A percentile compares a stretch with the other conserved stretches of the same genome.
phyloP scores from a whole-genome alignment of 2,329 filamentous ascomycete genomes.

The Fusarium nematophilum region DNA sequence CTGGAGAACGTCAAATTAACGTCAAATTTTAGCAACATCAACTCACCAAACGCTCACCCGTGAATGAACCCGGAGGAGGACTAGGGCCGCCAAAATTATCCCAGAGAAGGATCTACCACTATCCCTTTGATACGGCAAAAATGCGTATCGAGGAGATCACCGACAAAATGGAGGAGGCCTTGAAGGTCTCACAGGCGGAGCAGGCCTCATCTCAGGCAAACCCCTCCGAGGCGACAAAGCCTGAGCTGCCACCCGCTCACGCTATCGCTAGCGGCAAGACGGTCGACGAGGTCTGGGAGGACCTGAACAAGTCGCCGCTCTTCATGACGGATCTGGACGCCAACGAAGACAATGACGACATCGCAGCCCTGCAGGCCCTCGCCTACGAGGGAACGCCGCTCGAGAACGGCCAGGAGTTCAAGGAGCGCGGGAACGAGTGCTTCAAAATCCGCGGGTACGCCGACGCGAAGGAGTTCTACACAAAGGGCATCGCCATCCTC shows the following conservation, averaged over 20 bases:
- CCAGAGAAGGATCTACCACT: not conserved
- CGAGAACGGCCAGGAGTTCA: constrained; percentile 86
- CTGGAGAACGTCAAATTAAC: constrained; percentile 41
- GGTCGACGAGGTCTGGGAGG: constrained; percentile 65
- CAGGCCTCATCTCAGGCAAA: constrained; percentile 6
- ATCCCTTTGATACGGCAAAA: constrained; percentile 4
- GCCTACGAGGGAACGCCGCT: constrained; percentile 91
- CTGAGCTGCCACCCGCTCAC: constrained; percentile 60
- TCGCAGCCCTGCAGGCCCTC: constrained; percentile 89
- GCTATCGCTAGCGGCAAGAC: constrained; percentile 58
- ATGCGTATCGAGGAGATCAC: constrained; percentile 59
- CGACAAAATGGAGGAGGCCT: constrained; percentile 53
- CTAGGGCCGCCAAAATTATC: constrained; percentile 14
- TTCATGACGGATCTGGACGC: constrained; percentile 97
- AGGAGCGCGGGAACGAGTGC: constrained; percentile 91
- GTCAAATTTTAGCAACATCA: constrained; percentile 37
- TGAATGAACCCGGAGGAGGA: constrained; percentile 16
- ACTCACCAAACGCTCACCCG: constrained; percentile 19
- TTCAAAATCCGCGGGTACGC: constrained; percentile 79
- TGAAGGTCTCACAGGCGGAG: constrained; percentile 37
- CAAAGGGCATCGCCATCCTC: constrained; percentile 82
- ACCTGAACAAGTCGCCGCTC: constrained; percentile 75
- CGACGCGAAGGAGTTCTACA: constrained; percentile 93
- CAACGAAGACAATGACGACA: constrained; percentile 83
- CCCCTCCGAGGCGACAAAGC: constrained; percentile 46